Base-by-base conservation (phyloP, 2,329 filamentous ascomycete genomes). In the Pseudogymnoascus sp. region DNA sequence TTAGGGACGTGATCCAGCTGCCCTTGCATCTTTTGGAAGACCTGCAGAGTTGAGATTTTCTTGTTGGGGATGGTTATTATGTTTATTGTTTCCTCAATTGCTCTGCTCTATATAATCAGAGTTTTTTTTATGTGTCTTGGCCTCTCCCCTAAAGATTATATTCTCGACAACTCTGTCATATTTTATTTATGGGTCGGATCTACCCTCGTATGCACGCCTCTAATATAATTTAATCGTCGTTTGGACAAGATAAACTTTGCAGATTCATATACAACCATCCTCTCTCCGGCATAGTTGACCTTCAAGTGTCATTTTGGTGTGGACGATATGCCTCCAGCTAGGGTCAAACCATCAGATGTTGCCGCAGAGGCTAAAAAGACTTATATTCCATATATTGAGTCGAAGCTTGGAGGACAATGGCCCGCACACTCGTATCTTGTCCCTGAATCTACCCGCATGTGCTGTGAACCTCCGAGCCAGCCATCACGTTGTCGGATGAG, bases 291-390 rank as follows among this genome's bases (percentile, higher is more conserved):
- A 36, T 51, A 33, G 38, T 48, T 44, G 5, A 39, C 31, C 48
- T 44, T 39, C 17, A 36, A 33, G 12, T n/a, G n/a, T 12, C 9
- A 27, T 62, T 39, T 51, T 55, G 6, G 25, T 60, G 48, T 25
- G 9, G 44, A 42, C 29, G 72, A 64, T 48, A 86, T 86, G 84
- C 81, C 83, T 61, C 78, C 80, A 58, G 78, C 81, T 61, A 85
- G 81, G 74, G 81, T 81, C 51, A 87, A 85, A 74, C 82, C 85
- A 10, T 84, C 86, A 41, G 87, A 91, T 66, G 84, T 91, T 61
- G 88, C 88, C 61, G 82, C 84, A 27, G 87, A 90, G 71, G 88
- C 87, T n/a, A 90, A 90, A 74, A 82, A 80, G 68, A 81, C 81
- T 63, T 89, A 86, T 71, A 86, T 90, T 66, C 87, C 88, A 13